Base-by-base conservation (phyloP, 1,284 basidiomycete genomes). In the Fistulinella cinereoalba region DNA sequence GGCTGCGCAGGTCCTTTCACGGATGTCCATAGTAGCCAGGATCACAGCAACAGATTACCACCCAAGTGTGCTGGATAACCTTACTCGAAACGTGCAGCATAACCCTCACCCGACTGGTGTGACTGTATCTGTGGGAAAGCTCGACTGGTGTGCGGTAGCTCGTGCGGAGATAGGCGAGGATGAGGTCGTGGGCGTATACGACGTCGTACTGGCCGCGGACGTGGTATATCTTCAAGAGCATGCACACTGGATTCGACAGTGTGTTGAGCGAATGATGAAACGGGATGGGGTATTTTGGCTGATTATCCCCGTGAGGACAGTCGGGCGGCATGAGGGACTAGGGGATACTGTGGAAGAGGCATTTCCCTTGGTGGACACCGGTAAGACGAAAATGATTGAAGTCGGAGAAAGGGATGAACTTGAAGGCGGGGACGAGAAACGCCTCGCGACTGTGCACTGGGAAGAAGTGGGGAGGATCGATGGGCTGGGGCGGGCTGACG, bases 1-100 rank as follows among this genome's bases (percentile, higher is more conserved):
- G 19, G 73, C 77, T 5, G 79, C 81, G 18, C 80, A 85, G 54
- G 69, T 91, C 10, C 67, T 86, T 19, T 44, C 64, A 56, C 29
- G 41, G 42, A 16, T 32, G 44, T 22, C 32, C 31, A 37, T 42
- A 21, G 22, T 31, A n/a, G 52, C 58, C 6, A 51, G 56, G 6
- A 65, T 84, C 56, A 71, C 89, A 21, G 88, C 89, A 7, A 93
- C 89, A 4, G 92, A 96, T 61, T 93, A 83, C 59, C 86, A 91
- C 56, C 79, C 82, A 0, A 76, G 78, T 19, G 90, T 93, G 0
- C 75, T 95, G 13, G 70, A 71, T 16, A 95, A 94, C 64, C 79
- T 92, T 25, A 62, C 62, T 13, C 69, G 75, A 37, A 93, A 93
- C 62, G 74, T 79, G 53, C 54, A 62, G 15, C 39, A 48, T 10